Evolutionary conservation across 1,139 yeast species (phyloP), one percentile per base, ranked within the genome.

Genomic region (Kurtzmaniella quercitrusa): DNA sequence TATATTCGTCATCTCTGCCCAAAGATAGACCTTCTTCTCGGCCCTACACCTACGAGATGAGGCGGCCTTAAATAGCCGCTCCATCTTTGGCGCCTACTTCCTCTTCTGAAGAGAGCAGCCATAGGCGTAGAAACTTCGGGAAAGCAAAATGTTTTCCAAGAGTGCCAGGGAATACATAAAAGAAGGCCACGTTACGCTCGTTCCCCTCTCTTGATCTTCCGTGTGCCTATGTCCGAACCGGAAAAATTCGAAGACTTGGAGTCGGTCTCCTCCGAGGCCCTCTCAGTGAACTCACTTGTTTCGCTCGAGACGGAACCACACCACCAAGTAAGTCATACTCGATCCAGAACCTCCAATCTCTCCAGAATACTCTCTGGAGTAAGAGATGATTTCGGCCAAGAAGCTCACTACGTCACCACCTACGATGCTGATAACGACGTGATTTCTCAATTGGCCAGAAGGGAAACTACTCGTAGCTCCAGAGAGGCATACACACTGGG

Each of bases 341-440:
- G 17, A 17, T 34, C 37, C 21, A 17, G 37, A 34, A 42, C 46
- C 29, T 47, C 54, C 1, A 68, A 66, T 37, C 43, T 68, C 9
- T 60, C 67, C 3, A 27, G 14, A n/a, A 62, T 68, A 4, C 46
- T 68, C 12, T 58, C 60, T 34, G 71, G 66, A 1, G 58, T 68
- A 14, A 51, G 57, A 37, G 73, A 67, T 45, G 74, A 69, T 47
- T 56, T 52, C 12, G 53, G 51, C 8, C 55, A 53, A 24, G 64
- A 58, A 41, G 50, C 51, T 7, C n/a, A 34, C 9, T 34, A 34
- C 23, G 23, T 17, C n/a, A 12, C 12, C n/a, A 34, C 37, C 11
- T 17, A 12, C 11, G 37, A 11, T 11, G 37, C 37, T 12, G 23
- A 34, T 10, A 16, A 11, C 5, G 37, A 34, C 14, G 21, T 34